phyloP scores from a whole-genome alignment of 305 asterid genomes.

The Rubia tinctorum region DNA sequence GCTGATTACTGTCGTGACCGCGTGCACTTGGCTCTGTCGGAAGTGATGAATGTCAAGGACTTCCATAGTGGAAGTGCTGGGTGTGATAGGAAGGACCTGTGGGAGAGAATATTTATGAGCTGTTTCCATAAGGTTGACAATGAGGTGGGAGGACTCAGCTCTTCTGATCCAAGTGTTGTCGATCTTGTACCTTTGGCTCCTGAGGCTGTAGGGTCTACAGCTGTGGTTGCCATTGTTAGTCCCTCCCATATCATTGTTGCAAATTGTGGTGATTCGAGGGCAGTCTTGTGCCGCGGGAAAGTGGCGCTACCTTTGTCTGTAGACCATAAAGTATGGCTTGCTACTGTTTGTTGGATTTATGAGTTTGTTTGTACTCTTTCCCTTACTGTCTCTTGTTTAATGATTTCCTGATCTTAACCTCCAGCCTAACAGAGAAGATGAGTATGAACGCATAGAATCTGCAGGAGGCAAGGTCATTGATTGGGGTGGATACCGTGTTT shows the following conservation, averaged over 20 bases:
- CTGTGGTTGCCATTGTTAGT: constrained; percentile 71
- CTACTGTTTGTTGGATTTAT: no score
- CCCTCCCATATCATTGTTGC: constrained; percentile 73
- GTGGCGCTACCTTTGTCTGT: constrained; percentile 5
- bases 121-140: constrained; percentile 70
- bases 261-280: constrained; percentile 95
- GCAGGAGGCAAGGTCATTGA: no score
- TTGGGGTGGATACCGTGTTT: no score
- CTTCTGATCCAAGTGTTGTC: constrained; percentile 15
- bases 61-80: constrained; percentile 22
- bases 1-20: constrained; percentile 72
- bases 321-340: background rate
- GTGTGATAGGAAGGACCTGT: constrained; percentile 40
- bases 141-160: constrained; percentile 63
- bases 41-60: constrained; percentile 47
- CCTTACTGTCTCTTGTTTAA: no score
- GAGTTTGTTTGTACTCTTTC: no score
- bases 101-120: constrained; percentile 51
- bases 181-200: constrained; percentile 50
- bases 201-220: constrained; percentile 86
- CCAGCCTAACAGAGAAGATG: no score
- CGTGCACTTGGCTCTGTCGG: constrained; percentile 62
- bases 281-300: constrained; percentile 66
- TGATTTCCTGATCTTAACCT: no score
- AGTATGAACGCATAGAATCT: no score